Conservation (phyloP, 1,139 yeast species). For the Torulaspora globosa region DNA sequence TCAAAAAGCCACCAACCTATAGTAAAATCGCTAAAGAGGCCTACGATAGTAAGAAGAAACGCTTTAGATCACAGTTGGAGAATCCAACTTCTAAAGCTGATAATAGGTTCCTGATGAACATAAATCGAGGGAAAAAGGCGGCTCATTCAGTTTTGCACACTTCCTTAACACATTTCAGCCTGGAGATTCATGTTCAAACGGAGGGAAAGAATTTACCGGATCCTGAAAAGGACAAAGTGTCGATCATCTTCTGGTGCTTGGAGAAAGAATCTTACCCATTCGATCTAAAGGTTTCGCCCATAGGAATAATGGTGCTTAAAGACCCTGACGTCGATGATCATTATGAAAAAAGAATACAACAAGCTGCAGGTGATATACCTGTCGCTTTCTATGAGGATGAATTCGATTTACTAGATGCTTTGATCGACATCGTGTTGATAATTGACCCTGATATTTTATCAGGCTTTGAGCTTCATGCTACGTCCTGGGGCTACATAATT, state of each 20-base stretch:
- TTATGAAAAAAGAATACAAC: slow-evolving; percentile 11
- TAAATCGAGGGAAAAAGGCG: neutral
- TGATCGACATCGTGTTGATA: slow-evolving; percentile 53
- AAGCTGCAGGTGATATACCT: slow-evolving; percentile 22
- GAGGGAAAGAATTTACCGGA: slow-evolving; percentile 54
- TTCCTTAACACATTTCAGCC: slow-evolving; percentile 49
- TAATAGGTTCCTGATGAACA: slow-evolving; percentile 35
- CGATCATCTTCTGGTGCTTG: slow-evolving; percentile 59
- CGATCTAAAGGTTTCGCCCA: slow-evolving; percentile 33
- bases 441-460: slow-evolving; percentile 85
- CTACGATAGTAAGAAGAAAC: slow-evolving; percentile 25
- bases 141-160: slow-evolving; percentile 46
- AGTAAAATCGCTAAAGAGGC: slow-evolving; percentile 34
- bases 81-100: slow-evolving; percentile 41
- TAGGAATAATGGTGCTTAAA: slow-evolving; percentile 39
- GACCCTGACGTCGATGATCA: slow-evolving; percentile 4
- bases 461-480: slow-evolving; percentile 76
- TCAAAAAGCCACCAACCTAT: slow-evolving; percentile 42
- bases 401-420: slow-evolving; percentile 49
- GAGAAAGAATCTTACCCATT: slow-evolving; percentile 44
- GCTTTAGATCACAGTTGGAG: slow-evolving; percentile 49
- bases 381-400: slow-evolving; percentile 47
- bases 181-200: slow-evolving; percentile 67
- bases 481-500: slow-evolving; percentile 86
- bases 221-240: slow-evolving; percentile 57